These are phyloP conservation scores for Fusarium domesticum DNA, from an alignment of 2,329 filamentous ascomycete genomes.

Conservation along the genomic window DNA sequence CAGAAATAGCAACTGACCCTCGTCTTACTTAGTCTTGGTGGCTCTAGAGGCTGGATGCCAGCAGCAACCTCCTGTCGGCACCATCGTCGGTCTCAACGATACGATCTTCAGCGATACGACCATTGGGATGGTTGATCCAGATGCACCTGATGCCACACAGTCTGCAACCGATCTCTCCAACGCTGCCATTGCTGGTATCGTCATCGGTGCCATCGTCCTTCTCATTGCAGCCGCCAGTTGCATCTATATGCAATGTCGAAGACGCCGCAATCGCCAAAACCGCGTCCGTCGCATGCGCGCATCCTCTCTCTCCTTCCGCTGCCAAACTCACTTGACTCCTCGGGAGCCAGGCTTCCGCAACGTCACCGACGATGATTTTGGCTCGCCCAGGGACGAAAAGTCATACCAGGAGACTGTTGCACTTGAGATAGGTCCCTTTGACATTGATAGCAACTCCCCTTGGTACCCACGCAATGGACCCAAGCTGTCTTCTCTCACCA, in stretches of 20 bases:
- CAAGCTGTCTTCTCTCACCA: constrained; percentile 19
- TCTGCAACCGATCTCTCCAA: constrained; percentile 32
- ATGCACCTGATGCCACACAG: constrained; percentile 11
- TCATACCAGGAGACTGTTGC: not conserved
- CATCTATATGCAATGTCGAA: constrained; percentile 46
- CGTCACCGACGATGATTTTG: constrained; percentile 4
- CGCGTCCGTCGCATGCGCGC: constrained; percentile 6
- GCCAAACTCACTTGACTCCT: constrained; percentile 40
- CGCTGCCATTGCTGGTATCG: constrained; percentile 44
- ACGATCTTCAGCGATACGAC: constrained; percentile 42
- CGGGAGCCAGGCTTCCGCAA: constrained; percentile 19
- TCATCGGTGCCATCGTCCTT: constrained; percentile 38
- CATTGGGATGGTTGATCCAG: constrained; percentile 36
- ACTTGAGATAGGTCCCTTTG: not conserved
- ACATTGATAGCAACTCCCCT: constrained; percentile 5
- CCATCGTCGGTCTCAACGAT: constrained; percentile 40
- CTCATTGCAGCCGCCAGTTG: constrained; percentile 39
- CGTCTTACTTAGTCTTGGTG: constrained; percentile 40
- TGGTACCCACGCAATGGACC: constrained; percentile 11
- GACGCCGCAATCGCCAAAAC: constrained; percentile 37
- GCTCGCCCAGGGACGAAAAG: constrained; percentile 17
- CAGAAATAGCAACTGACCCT: not conserved
- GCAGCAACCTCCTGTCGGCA: constrained; percentile 42
- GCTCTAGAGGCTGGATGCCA: constrained; percentile 51
- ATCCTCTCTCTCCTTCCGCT: constrained; percentile 51